Evolutionary conservation across 208 protist species (phyloP).

Genomic region (Blechomonas ayalai): DNA sequence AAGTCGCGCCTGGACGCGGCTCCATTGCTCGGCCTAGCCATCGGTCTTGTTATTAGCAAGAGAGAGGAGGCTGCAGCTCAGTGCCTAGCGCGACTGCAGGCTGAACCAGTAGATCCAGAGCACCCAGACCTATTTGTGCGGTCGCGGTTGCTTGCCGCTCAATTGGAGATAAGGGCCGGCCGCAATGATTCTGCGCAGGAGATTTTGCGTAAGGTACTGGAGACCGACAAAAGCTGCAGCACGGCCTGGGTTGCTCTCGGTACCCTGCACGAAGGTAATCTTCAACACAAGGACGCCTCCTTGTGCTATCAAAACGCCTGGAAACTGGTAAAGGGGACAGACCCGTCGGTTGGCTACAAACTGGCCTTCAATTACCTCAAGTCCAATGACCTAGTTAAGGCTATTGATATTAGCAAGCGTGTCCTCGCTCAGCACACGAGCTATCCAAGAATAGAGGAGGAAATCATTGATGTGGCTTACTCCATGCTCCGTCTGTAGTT

Average conservation of each 20-base stretch:
- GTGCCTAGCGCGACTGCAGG: constrained; percentile 42
- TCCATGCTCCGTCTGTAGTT: constrained; percentile 71
- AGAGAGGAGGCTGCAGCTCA: constrained; percentile 80
- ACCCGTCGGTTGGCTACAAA: constrained; percentile 92
- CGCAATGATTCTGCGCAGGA: constrained; percentile 75
- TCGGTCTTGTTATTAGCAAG: constrained; percentile 59
- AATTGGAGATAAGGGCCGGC: constrained; percentile 76
- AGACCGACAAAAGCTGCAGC: constrained; percentile 71
- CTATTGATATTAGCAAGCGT: constrained; percentile 92
- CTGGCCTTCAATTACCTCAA: constrained; percentile 96
- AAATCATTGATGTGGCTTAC: constrained; percentile 91
- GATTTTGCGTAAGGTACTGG: constrained; percentile 48
- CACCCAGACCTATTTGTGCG: constrained; percentile 50
- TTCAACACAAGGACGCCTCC: constrained; percentile 85
- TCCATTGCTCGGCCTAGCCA: constrained; percentile 82
- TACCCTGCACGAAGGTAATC: constrained; percentile 83
- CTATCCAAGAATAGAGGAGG: constrained; percentile 91
- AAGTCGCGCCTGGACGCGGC: too few species aligned
- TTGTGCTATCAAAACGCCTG: constrained; percentile 92
- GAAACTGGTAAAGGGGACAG: constrained; percentile 76
- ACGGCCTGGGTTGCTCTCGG: constrained; percentile 85
- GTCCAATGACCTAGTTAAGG: constrained; percentile 82
- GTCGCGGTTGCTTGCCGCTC: constrained; percentile 78
- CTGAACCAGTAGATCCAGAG: constrained; percentile 15
- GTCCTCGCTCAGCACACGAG: constrained; percentile 80